Conservation (phyloP, 192 early-diverging fungal species). For the Pilaira anomala region DNA sequence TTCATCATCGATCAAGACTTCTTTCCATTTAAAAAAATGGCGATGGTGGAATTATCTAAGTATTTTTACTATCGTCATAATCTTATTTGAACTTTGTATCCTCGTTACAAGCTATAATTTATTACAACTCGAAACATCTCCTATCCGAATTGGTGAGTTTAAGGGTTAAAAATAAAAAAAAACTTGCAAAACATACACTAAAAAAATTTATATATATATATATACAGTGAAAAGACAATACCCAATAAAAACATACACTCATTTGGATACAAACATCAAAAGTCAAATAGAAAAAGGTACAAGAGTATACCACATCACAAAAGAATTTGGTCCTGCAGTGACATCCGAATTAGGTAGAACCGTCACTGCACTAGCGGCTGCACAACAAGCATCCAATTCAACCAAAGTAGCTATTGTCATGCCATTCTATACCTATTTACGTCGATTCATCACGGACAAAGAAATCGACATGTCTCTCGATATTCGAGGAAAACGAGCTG, state of each 20-base stretch:
- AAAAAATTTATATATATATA: slow-evolving; percentile 1
- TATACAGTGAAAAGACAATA: slow-evolving; percentile 44
- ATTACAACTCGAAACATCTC: slow-evolving; percentile 15
- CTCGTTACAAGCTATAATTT: slow-evolving; percentile 15
- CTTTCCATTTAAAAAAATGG: slow-evolving; percentile 24
- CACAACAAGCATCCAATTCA: slow-evolving; percentile 38
- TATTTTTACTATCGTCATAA: slow-evolving; percentile 8
- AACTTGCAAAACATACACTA: neutral
- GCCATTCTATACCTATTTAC: slow-evolving; percentile 52
- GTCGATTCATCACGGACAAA: slow-evolving; percentile 27
- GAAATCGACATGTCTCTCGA: slow-evolving; percentile 35
- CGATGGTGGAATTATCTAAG: slow-evolving; percentile 33
- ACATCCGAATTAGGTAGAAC: slow-evolving; percentile 51
- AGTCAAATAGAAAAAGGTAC: slow-evolving; percentile 36
- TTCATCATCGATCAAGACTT: neutral
- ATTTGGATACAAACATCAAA: slow-evolving; percentile 35
- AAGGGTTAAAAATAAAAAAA: no score
- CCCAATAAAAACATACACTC: slow-evolving; percentile 44
- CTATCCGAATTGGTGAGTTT: slow-evolving; percentile 30
- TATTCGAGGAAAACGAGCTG: slow-evolving; percentile 38
- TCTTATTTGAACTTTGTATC: slow-evolving; percentile 14
- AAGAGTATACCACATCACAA: slow-evolving; percentile 55
- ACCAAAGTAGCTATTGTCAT: slow-evolving; percentile 51
- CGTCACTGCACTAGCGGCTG: slow-evolving; percentile 46
- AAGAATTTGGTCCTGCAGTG: slow-evolving; percentile 52